phyloP scores from a whole-genome alignment of 179 eudicot species.

The Gypsophila paniculata region DNA sequence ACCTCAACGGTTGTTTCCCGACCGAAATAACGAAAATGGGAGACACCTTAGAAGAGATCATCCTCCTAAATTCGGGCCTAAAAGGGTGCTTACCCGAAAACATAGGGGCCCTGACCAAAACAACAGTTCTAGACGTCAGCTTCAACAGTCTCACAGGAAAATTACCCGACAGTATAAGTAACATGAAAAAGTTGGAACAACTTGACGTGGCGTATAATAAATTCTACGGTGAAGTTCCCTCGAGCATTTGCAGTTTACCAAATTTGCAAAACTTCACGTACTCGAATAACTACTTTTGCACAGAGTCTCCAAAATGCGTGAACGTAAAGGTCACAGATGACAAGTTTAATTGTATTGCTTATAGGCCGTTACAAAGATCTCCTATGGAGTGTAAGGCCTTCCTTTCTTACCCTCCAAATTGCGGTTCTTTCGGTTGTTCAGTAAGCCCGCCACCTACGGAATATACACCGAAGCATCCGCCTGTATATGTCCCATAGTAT shows the following conservation, averaged over 20 bases:
- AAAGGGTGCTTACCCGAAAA: slow-evolving; percentile 43
- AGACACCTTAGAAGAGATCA: slow-evolving; percentile 32
- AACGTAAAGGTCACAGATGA: slow-evolving; percentile 33
- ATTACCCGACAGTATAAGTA: slow-evolving; percentile 34
- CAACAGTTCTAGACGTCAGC: slow-evolving; percentile 47
- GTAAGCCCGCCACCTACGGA: slow-evolving; percentile 17
- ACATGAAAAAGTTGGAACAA: slow-evolving; percentile 43
- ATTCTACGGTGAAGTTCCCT: slow-evolving; percentile 39
- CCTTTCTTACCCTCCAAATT: slow-evolving; percentile 36
- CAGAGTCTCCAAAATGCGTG: slow-evolving; percentile 27
- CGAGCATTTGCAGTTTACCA: slow-evolving; percentile 41
- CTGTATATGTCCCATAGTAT: slow-evolving; percentile 6
- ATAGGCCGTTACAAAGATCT: slow-evolving; percentile 39
- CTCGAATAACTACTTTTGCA: slow-evolving; percentile 35
- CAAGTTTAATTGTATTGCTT: slow-evolving; percentile 41
- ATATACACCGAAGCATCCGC: neutral
- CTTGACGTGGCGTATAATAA: slow-evolving; percentile 41
- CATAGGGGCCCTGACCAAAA: slow-evolving; percentile 32
- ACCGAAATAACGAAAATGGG: slow-evolving; percentile 30
- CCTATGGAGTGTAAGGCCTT: slow-evolving; percentile 39
- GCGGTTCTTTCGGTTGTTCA: slow-evolving; percentile 31
- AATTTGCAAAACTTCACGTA: slow-evolving; percentile 42
- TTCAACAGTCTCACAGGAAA: slow-evolving; percentile 31
- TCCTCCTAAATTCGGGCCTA: slow-evolving; percentile 32
- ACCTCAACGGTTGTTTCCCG: slow-evolving; percentile 42